Evolutionary conservation across 768 basidiomycete genomes (phyloP).

Genomic region (Xerocomellus chrysenteron): DNA sequence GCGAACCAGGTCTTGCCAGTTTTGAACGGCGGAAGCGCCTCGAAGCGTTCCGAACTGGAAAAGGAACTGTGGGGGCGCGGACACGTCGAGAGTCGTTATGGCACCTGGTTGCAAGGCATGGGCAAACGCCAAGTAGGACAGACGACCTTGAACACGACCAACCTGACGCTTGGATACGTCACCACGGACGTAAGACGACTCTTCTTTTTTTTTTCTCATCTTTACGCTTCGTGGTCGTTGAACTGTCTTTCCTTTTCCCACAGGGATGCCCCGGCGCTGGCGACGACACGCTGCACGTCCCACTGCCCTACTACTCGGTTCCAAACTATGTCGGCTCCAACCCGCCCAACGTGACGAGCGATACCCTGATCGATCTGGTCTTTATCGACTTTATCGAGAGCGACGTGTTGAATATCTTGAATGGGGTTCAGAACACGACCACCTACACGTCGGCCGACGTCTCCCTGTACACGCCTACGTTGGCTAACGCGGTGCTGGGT

Average conservation of each 20-base stretch:
- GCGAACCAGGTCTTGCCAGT: constrained; percentile 54
- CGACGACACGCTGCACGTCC: constrained; percentile 67
- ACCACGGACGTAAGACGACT: constrained; percentile 57
- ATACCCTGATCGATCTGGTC: constrained; percentile 65
- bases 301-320: constrained; percentile 52
- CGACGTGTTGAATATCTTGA: constrained; percentile 53
- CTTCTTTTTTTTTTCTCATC: not conserved
- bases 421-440: constrained; percentile 49
- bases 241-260: too few relatives aligned
- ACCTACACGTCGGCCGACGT: constrained; percentile 55
- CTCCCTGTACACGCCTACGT: constrained; percentile 49
- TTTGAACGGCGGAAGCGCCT: constrained; percentile 45
- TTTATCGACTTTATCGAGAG: constrained; percentile 69
- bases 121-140: constrained; percentile 27
- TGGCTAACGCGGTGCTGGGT: constrained; percentile 38
- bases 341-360: constrained; percentile 47
- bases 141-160: constrained; percentile 36
- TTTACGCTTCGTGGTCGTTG: not conserved
- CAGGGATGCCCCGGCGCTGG: constrained; percentile 73
- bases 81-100: constrained; percentile 50
- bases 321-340: constrained; percentile 62
- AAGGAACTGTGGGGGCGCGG: constrained; percentile 40
- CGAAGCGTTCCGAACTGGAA: constrained; percentile 15
- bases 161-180: constrained; percentile 73
- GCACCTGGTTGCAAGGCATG: constrained; percentile 62